phyloP scores from a whole-genome alignment of 768 basidiomycete species.

The Sarcodon sp. region DNA sequence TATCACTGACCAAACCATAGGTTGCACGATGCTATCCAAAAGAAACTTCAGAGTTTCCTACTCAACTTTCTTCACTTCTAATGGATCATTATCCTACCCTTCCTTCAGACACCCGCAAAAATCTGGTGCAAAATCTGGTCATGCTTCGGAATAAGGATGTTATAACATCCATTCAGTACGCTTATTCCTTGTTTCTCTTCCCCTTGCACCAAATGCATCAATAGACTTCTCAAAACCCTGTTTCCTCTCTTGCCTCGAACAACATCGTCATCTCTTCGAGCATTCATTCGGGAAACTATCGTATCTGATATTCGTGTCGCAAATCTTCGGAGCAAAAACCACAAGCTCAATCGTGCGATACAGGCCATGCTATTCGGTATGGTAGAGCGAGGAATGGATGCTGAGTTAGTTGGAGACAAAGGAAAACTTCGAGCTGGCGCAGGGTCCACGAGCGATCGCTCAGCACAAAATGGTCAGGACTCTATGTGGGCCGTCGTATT shows the following conservation, averaged over 20 bases:
- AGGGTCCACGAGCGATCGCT: conserved; percentile 23
- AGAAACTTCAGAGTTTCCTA: conserved; percentile 78
- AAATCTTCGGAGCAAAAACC: conserved; percentile 80
- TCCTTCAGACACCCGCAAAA: conserved; percentile 71
- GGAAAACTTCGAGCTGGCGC: conserved; percentile 46
- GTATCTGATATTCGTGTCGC: conserved; percentile 87
- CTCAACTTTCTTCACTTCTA: conserved; percentile 66
- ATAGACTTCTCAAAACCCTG: conserved; percentile 77
- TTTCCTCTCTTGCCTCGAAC: conserved; percentile 95
- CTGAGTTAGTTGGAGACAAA: conserved; percentile 72
- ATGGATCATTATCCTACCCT: conserved; percentile 67
- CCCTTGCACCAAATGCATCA: background rate
- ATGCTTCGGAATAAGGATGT: conserved; percentile 90
- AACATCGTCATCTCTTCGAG: conserved; percentile 70
- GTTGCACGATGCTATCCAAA: conserved; percentile 91
- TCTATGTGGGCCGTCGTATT: conserved; percentile 97
- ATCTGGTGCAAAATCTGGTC: conserved; percentile 82
- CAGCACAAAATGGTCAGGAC: conserved; percentile 52
- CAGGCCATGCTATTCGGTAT: conserved; percentile 94
- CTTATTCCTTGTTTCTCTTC: background rate
- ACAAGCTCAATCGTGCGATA: conserved; percentile 91
- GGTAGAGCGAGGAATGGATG: conserved; percentile 88
- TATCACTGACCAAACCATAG: conserved; percentile 18
- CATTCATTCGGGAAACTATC: conserved; percentile 87
- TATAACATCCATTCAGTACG: conserved; percentile 85